Conservation (phyloP, 2,329 filamentous ascomycete genomes). For the Helotiales sp. region DNA sequence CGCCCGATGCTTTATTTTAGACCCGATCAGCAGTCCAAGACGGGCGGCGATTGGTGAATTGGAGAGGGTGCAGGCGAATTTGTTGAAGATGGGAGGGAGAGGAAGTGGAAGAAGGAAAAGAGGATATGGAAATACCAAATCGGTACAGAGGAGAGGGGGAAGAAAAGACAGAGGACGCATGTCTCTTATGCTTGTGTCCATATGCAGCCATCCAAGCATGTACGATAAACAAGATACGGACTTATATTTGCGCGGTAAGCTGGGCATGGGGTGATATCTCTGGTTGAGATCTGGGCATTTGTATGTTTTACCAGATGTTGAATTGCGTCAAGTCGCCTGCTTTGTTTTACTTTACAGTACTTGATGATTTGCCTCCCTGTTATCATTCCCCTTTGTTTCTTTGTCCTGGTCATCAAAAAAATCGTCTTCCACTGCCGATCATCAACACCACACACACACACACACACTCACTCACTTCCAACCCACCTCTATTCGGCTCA, state of each 20-base stretch:
- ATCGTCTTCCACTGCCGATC: background rate
- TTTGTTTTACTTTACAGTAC: background rate
- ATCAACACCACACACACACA: background rate
- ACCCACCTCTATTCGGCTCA: background rate
- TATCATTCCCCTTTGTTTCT: background rate
- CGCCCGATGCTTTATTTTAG: constrained; percentile 4
- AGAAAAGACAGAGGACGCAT: background rate
- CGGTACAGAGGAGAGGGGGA: background rate
- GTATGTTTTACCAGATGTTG: background rate
- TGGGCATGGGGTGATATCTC: background rate
- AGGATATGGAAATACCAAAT: background rate
- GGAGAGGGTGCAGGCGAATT: background rate
- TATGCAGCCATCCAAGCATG: background rate
- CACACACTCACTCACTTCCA: constrained; percentile 1
- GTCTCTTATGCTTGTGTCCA: background rate
- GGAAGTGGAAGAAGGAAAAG: background rate
- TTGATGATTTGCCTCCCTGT: background rate
- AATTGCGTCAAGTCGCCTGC: background rate
- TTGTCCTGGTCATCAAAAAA: background rate
- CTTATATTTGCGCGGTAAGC: background rate
- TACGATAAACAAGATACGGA: background rate
- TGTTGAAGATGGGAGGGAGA: background rate
- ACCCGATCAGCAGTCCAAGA: constrained; percentile 1
- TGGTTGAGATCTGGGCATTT: background rate
- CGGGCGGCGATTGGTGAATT: background rate